Base-by-base conservation (phyloP, 306 rosid genomes). In the Hippophae gyantsensis region DNA sequence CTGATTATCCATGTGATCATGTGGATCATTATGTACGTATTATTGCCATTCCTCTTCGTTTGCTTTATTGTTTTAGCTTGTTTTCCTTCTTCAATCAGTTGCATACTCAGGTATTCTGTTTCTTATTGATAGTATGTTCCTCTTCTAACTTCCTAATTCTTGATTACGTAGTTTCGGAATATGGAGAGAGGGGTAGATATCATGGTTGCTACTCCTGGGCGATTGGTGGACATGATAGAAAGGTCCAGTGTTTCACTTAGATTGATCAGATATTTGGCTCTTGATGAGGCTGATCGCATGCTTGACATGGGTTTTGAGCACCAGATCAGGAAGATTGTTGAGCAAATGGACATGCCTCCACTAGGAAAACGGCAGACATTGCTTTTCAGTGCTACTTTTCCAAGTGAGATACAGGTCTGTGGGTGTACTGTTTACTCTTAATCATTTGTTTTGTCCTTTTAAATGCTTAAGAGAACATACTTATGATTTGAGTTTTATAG, bases 271-370 rank as follows among this genome's bases (percentile, higher is more conserved):
- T 65, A 75, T 42, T 69, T 74, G 71, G 62, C 62, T 7, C 6
- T 74, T 11, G 79, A 74, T 57, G 80, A 75, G 72, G 80, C 76
- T 45, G 80, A 75, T 43, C 57, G 76, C 62, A 70, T 75, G 80
- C 47, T 75, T 63, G 80, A 70, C 61, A 75, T 70, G 80, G 80
- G 76, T 23, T 75, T 75, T 61, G 76, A 75, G 56, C 72, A 65
- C 5, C 76, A 75, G 38, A 70, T 75, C 40, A 42, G 80, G 41
- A 40, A 10, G 62, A 75, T 75, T 56, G 70, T 75, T 41, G 66
- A 69, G 44, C 49, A 26, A 48, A 54, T 57, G 76, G 80, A 62
- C 69, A 75, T 75, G 76, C 76, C 80, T 10, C 9, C 9, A 1
- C 69, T 69, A 18, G 69, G 72, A 40, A 45, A 48, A 12, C 65